Evolutionary conservation across 1,139 yeast genomes (phyloP).

Genomic region (Zygoascus hellenicus): DNA sequence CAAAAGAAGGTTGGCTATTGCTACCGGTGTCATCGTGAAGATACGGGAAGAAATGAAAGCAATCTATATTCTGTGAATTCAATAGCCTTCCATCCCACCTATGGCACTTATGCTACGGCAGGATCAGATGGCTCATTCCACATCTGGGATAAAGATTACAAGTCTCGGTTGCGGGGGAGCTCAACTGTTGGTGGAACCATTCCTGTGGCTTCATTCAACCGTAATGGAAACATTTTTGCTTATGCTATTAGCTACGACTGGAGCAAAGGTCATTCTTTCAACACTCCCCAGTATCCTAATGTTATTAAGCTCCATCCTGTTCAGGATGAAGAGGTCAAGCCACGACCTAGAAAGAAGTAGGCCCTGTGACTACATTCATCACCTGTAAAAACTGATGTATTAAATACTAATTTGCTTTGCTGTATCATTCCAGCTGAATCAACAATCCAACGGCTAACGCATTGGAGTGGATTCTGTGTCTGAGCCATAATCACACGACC

Average conservation of each 20-base stretch:
- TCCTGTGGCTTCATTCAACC: conserved; percentile 73
- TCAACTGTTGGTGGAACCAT: conserved; percentile 69
- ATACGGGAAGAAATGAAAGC: conserved; percentile 33
- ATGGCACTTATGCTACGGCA: conserved; percentile 89
- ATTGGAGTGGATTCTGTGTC: too few species aligned
- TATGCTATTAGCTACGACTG: conserved; percentile 94
- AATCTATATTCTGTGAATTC: conserved; percentile 75
- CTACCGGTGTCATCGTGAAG: conserved; percentile 85
- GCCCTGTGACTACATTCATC: background rate
- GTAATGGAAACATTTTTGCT: conserved; percentile 80
- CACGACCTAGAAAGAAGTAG: conserved; percentile 40
- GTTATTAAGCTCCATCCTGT: conserved; percentile 77
- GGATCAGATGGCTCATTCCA: conserved; percentile 94
- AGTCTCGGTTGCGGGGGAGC: conserved; percentile 79
- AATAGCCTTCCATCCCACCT: conserved; percentile 79
- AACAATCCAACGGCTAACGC: too few species aligned
- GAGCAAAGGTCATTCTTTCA: conserved; percentile 79
- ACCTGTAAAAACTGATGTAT: background rate
- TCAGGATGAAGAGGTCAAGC: conserved; percentile 81
- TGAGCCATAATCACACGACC: too few species aligned
- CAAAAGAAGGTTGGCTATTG: conserved; percentile 67
- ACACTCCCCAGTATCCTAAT: conserved; percentile 69
- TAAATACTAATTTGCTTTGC: background rate
- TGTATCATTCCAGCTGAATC: too few species aligned
- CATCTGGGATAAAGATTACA: conserved; percentile 95